phyloP scores from a whole-genome alignment of 306 rosid genomes.

The barrel medic (Medicago truncatula) region DNA sequence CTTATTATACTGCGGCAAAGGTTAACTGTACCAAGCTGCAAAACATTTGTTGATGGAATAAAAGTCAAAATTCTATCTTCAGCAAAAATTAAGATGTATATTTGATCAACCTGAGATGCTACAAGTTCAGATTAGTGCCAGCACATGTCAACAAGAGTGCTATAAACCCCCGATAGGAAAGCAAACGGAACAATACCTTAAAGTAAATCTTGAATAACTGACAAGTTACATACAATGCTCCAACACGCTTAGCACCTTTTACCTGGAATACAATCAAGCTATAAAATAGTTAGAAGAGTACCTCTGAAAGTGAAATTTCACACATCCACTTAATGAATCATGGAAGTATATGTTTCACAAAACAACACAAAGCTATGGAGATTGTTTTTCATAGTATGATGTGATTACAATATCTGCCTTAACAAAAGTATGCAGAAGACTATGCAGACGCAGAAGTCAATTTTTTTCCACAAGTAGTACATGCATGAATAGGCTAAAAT shows the following conservation, averaged over 20 bases:
- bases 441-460: neutral
- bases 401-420: neutral
- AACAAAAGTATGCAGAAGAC: neutral
- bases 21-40: constrained; percentile 97
- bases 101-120: constrained; percentile 9
- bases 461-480: neutral
- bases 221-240: constrained; percentile 91
- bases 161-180: constrained; percentile 8
- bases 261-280: constrained; percentile 58
- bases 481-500: neutral
- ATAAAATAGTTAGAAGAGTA: constrained; percentile 35
- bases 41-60: constrained; percentile 42
- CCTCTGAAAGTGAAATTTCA: constrained; percentile 29
- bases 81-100: neutral
- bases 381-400: constrained; percentile 17
- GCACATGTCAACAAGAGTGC: constrained; percentile 16
- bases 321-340: constrained; percentile 9
- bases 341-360: constrained; percentile 31
- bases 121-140: constrained; percentile 30
- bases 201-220: constrained; percentile 95
- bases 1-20: constrained; percentile 97
- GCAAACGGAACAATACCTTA: constrained; percentile 59
- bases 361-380: neutral
- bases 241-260: constrained; percentile 95
- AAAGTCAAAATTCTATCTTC: constrained; percentile 31